Percentiles rank a stretch among this genome's conserved stretches.
These are phyloP conservation scores for Camelina neglecta DNA, from an alignment of 345 rosid species.

Conservation along the genomic window DNA sequence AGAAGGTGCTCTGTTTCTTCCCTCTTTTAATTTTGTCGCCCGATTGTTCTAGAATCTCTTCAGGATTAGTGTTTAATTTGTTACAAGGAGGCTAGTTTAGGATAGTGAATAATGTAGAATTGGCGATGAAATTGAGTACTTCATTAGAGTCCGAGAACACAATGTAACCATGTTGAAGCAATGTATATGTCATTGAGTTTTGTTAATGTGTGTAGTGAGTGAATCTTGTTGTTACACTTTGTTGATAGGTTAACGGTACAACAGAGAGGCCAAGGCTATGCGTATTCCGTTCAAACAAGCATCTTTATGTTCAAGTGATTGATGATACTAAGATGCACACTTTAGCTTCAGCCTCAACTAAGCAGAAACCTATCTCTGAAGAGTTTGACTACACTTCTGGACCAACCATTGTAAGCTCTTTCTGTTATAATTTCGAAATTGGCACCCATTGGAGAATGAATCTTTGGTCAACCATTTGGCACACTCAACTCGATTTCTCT, in stretches of 20 bases:
- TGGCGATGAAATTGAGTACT: neutral
- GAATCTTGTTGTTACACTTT: neutral
- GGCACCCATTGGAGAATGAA: neutral
- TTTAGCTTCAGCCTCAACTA: slow-evolving; percentile 85
- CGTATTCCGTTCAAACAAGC: slow-evolving; percentile 91
- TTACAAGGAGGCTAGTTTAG: neutral
- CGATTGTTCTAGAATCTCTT: neutral
- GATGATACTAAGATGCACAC: slow-evolving; percentile 99
- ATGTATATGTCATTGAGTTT: no score
- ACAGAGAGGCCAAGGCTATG: slow-evolving; percentile 85
- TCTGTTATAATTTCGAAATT: neutral
- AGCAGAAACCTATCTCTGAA: slow-evolving; percentile 72
- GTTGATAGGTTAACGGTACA: slow-evolving; percentile 72
- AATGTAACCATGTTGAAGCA: neutral
- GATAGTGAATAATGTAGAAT: neutral
- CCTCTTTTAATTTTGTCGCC: neutral
- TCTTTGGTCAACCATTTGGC: neutral
- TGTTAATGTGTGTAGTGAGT: no score
- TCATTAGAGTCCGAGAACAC: neutral
- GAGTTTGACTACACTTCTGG: slow-evolving; percentile 67
- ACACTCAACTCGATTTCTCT: neutral
- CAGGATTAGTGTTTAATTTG: neutral
- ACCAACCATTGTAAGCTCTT: slow-evolving; percentile 77
- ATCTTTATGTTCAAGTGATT: slow-evolving; percentile 88
- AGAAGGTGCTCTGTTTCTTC: slow-evolving; percentile 65